Percentiles rank a stretch among this genome's conserved stretches.
Evolutionary conservation across 495 filamentous ascomycete genomes (phyloP).

Genomic region (Podospora pseudopauciseta): DNA sequence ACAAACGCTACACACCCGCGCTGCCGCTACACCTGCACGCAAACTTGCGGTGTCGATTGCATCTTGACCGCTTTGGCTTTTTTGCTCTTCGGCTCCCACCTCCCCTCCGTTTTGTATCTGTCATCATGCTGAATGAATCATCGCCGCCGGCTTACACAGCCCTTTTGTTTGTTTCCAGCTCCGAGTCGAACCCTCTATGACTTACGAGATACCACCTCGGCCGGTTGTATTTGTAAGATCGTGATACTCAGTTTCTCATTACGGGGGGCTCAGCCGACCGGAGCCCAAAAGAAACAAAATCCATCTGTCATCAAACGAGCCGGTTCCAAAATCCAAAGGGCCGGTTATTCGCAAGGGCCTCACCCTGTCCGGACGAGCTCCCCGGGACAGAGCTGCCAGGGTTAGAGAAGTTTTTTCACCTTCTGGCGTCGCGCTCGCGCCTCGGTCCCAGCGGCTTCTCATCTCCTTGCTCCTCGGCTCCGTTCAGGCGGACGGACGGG

Average conservation of each 20-base stretch:
- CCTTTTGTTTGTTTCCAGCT: not conserved
- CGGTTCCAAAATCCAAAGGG: conserved; percentile 1
- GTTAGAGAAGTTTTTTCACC: conserved; percentile 5
- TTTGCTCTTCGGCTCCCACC: not conserved
- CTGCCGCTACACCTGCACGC: not conserved
- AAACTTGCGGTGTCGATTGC: conserved; percentile 6
- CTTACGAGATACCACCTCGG: not conserved
- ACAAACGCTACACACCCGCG: conserved; percentile 7
- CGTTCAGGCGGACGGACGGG: not conserved
- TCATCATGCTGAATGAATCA: not conserved
- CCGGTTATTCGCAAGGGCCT: not conserved
- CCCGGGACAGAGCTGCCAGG: not conserved
- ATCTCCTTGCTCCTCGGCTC: not conserved
- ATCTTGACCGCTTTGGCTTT: not conserved
- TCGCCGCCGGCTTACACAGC: not conserved
- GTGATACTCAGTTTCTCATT: not conserved
- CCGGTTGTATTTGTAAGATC: not conserved
- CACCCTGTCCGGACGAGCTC: not conserved
- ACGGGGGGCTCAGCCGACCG: conserved; percentile 2
- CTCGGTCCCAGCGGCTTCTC: not conserved
- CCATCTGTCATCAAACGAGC: conserved; percentile 7
- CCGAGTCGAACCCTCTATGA: not conserved
- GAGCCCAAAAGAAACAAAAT: not conserved
- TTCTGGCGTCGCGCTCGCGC: conserved; percentile 2
- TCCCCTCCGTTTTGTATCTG: not conserved